Conservation (phyloP, 495 filamentous ascomycete species). For the Trichoderma virens region DNA sequence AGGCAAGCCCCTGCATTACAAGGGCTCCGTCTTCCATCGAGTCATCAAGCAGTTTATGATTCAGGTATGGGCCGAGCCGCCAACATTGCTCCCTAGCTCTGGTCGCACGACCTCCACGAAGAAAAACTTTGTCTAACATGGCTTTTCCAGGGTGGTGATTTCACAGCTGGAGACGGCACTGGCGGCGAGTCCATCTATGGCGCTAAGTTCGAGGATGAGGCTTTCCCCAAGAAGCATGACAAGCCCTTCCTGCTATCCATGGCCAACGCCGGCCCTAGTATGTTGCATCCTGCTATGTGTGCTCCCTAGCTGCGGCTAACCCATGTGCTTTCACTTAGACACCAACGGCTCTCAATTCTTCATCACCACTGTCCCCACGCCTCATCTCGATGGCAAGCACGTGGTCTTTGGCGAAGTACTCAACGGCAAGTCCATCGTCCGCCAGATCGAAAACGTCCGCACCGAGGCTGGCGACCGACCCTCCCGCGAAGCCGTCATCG, state of each 20-base stretch:
- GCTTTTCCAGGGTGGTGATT: conserved; percentile 67
- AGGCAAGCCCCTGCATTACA: conserved; percentile 86
- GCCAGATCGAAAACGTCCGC: conserved; percentile 81
- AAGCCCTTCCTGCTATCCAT: conserved; percentile 92
- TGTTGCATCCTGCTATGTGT: conserved; percentile 17
- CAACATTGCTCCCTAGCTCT: neutral
- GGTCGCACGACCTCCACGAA: neutral
- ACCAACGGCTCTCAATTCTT: conserved; percentile 99
- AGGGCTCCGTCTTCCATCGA: conserved; percentile 87
- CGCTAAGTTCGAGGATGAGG: conserved; percentile 96
- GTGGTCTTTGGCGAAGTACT: conserved; percentile 97
- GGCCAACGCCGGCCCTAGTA: conserved; percentile 95
- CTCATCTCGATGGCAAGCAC: conserved; percentile 93
- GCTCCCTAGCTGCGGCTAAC: conserved; percentile 14
- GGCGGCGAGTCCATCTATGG: conserved; percentile 98
- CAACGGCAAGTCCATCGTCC: conserved; percentile 81
- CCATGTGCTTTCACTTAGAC: conserved; percentile 27
- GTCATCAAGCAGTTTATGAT: conserved; percentile 99
- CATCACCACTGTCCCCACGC: conserved; percentile 86
- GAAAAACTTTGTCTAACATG: neutral
- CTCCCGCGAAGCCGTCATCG: conserved; percentile 58
- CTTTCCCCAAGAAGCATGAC: conserved; percentile 88
- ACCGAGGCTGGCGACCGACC: conserved; percentile 78
- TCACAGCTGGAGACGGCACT: conserved; percentile 89
- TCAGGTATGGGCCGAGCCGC: conserved; percentile 37